Evolutionary conservation across 1,284 basidiomycete species (phyloP).

Genomic region (Trametes hirsuta): DNA sequence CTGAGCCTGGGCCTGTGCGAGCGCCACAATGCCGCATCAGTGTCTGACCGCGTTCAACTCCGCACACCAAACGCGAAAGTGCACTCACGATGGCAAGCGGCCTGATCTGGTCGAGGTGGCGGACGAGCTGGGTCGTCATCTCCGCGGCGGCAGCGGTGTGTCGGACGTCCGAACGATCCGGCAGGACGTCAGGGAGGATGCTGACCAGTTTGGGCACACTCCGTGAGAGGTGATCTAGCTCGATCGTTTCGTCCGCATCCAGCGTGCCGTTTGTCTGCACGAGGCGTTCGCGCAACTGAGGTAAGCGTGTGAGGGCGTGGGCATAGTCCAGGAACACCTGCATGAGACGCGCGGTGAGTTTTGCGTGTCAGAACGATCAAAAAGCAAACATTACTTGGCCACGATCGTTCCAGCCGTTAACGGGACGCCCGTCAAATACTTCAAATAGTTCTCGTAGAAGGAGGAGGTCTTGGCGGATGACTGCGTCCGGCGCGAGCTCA

Average conservation of each 20-base stretch:
- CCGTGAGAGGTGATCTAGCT: constrained; percentile 64
- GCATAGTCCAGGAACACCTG: constrained; percentile 75
- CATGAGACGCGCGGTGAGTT: constrained; percentile 26
- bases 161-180: constrained; percentile 56
- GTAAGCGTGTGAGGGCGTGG: constrained; percentile 63
- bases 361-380: too few relatives aligned
- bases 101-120: constrained; percentile 59
- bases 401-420: constrained; percentile 77
- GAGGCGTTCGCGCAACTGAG: constrained; percentile 54
- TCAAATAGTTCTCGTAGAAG: constrained; percentile 78
- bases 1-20: constrained; percentile 40
- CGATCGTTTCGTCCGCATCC: constrained; percentile 50
- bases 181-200: constrained; percentile 70
- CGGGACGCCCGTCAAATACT: constrained; percentile 62
- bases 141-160: constrained; percentile 73
- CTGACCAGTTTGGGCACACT: constrained; percentile 69
- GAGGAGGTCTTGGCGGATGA: constrained; percentile 79
- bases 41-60: not conserved
- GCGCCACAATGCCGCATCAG: not conserved
- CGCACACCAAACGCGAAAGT: constrained; percentile 16
- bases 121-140: constrained; percentile 70
- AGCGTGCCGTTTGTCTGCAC: constrained; percentile 45
- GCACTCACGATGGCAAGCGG: constrained; percentile 63
- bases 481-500: constrained; percentile 89
- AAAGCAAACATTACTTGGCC: constrained; percentile 63